These are phyloP conservation scores for Schoenoplectus tabernaemontani DNA, from an alignment of 202 grass and related monocot species.

Conservation along the genomic window DNA sequence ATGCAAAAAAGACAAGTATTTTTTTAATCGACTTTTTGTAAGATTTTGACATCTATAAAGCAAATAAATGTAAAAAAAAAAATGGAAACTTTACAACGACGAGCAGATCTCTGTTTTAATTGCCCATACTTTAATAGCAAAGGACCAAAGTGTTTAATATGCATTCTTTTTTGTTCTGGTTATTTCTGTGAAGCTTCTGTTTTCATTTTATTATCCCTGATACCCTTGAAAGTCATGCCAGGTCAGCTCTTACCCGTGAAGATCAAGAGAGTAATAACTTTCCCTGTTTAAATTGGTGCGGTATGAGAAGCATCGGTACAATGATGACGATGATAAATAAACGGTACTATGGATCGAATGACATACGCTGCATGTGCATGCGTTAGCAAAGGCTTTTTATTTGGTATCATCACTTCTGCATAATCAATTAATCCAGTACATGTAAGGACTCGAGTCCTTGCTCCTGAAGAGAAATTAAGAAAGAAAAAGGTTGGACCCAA, in stretches of 20 bases:
- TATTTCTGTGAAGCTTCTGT: background rate
- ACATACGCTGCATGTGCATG: background rate
- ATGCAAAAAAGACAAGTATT: background rate
- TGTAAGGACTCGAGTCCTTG: too few relatives aligned
- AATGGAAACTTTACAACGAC: background rate
- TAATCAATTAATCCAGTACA: background rate
- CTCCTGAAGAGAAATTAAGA: background rate
- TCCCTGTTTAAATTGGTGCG: too few relatives aligned
- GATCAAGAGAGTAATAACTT: background rate
- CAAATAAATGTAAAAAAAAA: background rate
- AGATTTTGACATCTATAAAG: background rate
- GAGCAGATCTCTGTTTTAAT: constrained; percentile 8
- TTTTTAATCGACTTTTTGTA: background rate
- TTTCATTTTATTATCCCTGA: background rate
- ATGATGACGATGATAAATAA: background rate
- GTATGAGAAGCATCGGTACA: background rate
- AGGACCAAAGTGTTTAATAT: background rate
- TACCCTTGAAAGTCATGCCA: background rate
- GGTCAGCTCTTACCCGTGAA: background rate
- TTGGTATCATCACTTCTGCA: background rate
- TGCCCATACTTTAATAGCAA: background rate
- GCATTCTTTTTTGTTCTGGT: background rate
- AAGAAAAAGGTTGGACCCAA: background rate
- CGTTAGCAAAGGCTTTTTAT: background rate
- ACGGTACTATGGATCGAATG: background rate